Base-by-base conservation (phyloP, 495 filamentous ascomycete species). In the Lasiosphaeriaceae sp. region DNA sequence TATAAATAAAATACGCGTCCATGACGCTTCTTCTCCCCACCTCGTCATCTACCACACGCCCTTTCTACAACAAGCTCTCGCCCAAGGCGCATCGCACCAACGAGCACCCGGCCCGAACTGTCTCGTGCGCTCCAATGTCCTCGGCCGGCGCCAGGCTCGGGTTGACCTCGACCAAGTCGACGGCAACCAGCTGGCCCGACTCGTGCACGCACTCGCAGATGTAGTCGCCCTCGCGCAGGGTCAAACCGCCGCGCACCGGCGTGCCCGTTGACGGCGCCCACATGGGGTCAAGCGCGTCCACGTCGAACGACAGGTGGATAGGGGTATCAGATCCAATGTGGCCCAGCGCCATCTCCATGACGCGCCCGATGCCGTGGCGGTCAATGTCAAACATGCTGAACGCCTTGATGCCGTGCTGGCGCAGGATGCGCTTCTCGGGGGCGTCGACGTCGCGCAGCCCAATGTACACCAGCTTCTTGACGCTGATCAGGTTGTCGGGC, bases 311-410 rank as follows among this genome's bases (percentile, higher is more conserved):
- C 31, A 99, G 80, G 72, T 99, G 95, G 55, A 97, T 96, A 14
- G 94, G 94, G 0, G 92, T 96, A 67, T 96, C 94, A 60, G 80
- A 86, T 39, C 92, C 92, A 54, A 98, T 92, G 74, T 97, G 90
- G 41, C 86, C 93, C 21, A 99, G 77, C 24, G 91, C 94, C 92
- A 97, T 95, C 66, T 97, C 94, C 77, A 99, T 93, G 50, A 97
- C 92, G 57, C 87, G 87, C 22, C 94, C 95, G 68, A 99, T 97
- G 31, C 94, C 94, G 62, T 96, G 80, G 85, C 83, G 80, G 67
- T 99, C 94, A 71, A 99, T 89, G 71, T 97, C 94, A 70, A 97
- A 92, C 94, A 97, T 99, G 72, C 87, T 92, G 66, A 97, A 99
- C 6, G 93, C 95, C 74, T 88, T 92, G 73, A 99, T 92, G 2